These are phyloP conservation scores for Eucalyptus tenuipes DNA, from an alignment of 345 rosid genomes.

Conservation along the genomic window DNA sequence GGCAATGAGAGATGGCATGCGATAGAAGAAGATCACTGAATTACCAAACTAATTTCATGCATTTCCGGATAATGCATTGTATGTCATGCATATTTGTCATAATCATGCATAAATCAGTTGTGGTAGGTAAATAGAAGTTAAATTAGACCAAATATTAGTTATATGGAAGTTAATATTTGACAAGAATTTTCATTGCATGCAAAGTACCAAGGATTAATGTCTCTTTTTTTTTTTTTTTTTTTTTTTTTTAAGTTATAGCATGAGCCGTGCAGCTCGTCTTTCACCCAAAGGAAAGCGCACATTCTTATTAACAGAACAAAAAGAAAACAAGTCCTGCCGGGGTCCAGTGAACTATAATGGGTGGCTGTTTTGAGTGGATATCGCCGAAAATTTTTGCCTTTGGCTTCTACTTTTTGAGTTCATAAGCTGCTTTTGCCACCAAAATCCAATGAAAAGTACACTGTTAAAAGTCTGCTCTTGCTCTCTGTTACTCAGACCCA, in stretches of 20 bases:
- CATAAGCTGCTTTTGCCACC: not conserved
- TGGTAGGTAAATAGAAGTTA: not conserved
- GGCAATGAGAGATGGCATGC: not conserved
- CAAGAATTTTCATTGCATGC: not conserved
- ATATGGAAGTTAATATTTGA: not conserved
- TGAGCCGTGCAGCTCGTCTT: not conserved
- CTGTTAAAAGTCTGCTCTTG: not conserved
- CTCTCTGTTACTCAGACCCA: not conserved
- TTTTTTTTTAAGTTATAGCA: not conserved
- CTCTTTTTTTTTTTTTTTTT: fast-evolving
- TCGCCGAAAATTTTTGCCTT: not conserved
- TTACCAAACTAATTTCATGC: not conserved
- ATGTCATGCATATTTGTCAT: not conserved
- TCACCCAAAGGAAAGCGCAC: not conserved
- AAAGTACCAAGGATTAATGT: not conserved
- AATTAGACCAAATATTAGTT: not conserved
- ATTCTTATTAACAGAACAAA: not conserved
- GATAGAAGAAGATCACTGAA: not conserved
- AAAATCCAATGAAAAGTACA: not conserved
- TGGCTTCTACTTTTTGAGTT: not conserved
- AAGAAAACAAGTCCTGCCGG: not conserved
- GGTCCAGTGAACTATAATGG: not conserved
- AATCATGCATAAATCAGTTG: not conserved
- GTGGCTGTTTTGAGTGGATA: not conserved
- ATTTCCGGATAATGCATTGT: not conserved